Evolutionary conservation across 345 rosid genomes (phyloP).

Genomic region (Hypericum perforatum): DNA sequence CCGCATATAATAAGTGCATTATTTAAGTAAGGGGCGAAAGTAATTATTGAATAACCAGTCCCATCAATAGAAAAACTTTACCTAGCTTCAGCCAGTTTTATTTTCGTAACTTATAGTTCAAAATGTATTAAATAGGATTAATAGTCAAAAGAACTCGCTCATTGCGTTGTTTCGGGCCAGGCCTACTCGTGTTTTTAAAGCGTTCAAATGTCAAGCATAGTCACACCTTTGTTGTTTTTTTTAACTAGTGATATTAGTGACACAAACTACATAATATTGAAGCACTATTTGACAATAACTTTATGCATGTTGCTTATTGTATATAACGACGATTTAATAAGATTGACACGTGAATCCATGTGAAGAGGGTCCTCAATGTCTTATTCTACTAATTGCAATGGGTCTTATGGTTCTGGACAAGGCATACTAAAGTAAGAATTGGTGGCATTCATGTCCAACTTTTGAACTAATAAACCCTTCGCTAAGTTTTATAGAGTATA

Average conservation of each 20-base stretch:
- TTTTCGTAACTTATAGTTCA: no score
- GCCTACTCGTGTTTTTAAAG: no score
- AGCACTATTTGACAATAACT: not conserved
- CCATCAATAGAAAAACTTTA: constrained; percentile 22
- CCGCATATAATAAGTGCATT: not conserved
- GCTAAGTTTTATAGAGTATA: no score
- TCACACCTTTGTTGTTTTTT: no score
- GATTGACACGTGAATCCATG: constrained; percentile 46
- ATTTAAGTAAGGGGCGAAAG: constrained; percentile 8
- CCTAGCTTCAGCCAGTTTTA: not conserved
- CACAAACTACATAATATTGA: no score
- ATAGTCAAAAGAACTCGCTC: no score
- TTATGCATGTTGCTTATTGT: constrained; percentile 12
- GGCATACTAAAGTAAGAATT: constrained; percentile 3
- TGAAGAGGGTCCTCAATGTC: constrained; percentile 44
- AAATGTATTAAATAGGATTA: no score
- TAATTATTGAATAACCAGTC: constrained; percentile 26
- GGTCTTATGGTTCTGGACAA: constrained; percentile 1
- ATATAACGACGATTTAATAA: constrained; percentile 18
- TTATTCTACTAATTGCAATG: constrained; percentile 12
- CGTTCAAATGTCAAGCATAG: no score
- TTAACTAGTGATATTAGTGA: no score
- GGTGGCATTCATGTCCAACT: no score
- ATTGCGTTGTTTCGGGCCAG: no score
- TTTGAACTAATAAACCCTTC: no score